Conservation (phyloP, 2,329 filamentous ascomycete genomes). For the Exserohilum turcica region DNA sequence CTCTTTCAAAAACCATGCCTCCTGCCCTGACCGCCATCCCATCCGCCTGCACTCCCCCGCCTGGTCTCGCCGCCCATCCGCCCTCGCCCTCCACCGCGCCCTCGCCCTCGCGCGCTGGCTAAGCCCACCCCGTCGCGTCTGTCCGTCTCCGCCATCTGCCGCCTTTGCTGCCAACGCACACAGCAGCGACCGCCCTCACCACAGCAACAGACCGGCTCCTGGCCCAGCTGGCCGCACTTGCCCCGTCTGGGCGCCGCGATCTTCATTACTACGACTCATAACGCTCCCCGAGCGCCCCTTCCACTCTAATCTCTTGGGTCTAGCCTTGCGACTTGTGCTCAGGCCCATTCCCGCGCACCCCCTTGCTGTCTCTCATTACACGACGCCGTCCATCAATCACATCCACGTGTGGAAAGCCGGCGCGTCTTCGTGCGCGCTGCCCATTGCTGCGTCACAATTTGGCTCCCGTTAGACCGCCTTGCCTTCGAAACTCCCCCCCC, state of each 20-base stretch:
- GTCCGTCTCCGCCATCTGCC: constrained; percentile 25
- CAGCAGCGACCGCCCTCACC: constrained; percentile 46
- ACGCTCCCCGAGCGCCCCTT: constrained; percentile 38
- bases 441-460: constrained; percentile 31
- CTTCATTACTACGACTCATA: constrained; percentile 45
- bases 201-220: constrained; percentile 47
- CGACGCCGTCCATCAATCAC: constrained; percentile 38
- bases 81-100: constrained; percentile 19
- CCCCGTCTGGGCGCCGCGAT: constrained; percentile 37
- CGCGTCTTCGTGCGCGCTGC: constrained; percentile 26
- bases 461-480: constrained; percentile 30
- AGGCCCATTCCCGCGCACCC: constrained; percentile 38
- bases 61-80: constrained; percentile 14
- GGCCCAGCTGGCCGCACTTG: constrained; percentile 34
- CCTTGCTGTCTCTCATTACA: constrained; percentile 33
- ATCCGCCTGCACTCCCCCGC: constrained; percentile 13
- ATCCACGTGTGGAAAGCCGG: constrained; percentile 22
- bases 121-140: constrained; percentile 17
- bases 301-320: constrained; percentile 45
- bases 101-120: constrained; percentile 23
- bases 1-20: constrained; percentile 16
- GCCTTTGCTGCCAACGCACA: constrained; percentile 43
- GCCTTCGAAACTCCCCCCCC: constrained; percentile 16
- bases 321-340: constrained; percentile 47
- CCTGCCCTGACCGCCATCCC: constrained; percentile 27